A percentile compares a stretch with the other conserved stretches of the same genome.
Conservation (phyloP, 257 asterid species). For the Sherardia arvensis region DNA sequence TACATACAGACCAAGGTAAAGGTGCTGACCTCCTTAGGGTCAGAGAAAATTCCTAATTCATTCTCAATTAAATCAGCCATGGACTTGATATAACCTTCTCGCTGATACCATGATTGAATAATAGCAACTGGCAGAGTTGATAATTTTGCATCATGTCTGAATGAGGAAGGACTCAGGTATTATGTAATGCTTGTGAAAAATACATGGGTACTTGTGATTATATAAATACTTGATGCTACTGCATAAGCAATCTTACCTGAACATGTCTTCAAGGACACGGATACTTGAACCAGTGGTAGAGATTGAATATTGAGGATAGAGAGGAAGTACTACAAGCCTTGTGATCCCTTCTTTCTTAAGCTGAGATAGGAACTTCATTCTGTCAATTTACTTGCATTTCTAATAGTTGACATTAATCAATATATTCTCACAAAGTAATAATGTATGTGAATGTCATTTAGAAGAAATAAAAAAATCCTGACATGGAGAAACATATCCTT, state of each 20-base stretch:
- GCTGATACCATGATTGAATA: conserved; percentile 91
- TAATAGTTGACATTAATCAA: neutral
- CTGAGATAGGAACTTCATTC: conserved; percentile 27
- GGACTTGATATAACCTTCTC: conserved; percentile 77
- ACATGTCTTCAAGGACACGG: conserved; percentile 75
- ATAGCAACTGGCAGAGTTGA: conserved; percentile 74
- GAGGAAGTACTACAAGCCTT: conserved; percentile 83
- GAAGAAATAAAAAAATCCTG: neutral
- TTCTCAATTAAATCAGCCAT: conserved; percentile 87
- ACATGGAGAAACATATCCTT: neutral
- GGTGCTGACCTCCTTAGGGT: conserved; percentile 54
- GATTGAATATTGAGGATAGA: conserved; percentile 91
- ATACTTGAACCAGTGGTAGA: conserved; percentile 96
- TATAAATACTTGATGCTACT: neutral
- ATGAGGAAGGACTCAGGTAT: conserved; percentile 11
- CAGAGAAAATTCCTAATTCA: conserved; percentile 49
- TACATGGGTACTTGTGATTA: neutral
- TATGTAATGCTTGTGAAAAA: conserved; percentile 6
- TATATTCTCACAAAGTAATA: neutral
- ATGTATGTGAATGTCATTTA: neutral
- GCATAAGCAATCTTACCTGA: conserved; percentile 31
- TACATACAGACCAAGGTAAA: neutral
- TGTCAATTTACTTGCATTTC: neutral
- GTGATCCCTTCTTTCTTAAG: conserved; percentile 78
- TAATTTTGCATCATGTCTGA: conserved; percentile 57